Conservation (phyloP, 2,329 filamentous ascomycete species). For the Mollisia scopiformis region DNA sequence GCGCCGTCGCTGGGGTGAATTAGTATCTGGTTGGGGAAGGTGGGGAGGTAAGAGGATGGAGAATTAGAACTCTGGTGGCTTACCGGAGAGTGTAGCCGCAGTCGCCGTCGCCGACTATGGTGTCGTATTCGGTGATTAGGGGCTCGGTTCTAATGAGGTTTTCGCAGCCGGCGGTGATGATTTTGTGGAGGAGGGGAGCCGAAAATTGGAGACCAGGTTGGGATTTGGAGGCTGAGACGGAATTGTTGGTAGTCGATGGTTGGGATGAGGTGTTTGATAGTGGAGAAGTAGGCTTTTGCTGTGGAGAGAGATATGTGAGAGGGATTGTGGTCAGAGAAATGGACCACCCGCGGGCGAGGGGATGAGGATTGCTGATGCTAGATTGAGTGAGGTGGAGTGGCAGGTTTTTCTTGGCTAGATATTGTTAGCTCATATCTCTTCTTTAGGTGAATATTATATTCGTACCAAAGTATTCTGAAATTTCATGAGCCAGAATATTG, state of each 20-base stretch:
- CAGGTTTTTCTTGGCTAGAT: slow-evolving; percentile 23
- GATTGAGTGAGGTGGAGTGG: slow-evolving; percentile 26
- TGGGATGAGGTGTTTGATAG: slow-evolving; percentile 2
- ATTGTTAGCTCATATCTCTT: neutral
- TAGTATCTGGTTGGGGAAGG: too few species aligned
- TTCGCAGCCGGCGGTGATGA: slow-evolving; percentile 28
- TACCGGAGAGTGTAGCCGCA: slow-evolving; percentile 37
- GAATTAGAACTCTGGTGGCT: too few species aligned
- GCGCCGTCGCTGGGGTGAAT: too few species aligned
- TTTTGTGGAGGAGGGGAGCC: slow-evolving; percentile 21
- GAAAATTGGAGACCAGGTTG: slow-evolving; percentile 19
- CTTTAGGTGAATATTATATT: neutral
- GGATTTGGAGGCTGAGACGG: too few species aligned
- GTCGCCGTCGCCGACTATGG: slow-evolving; percentile 38
- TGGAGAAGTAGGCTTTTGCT: slow-evolving; percentile 12
- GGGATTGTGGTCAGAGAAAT: slow-evolving; percentile 29
- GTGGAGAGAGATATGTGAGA: slow-evolving; percentile 16
- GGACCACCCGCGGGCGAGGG: slow-evolving; percentile 27
- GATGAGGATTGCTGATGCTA: slow-evolving; percentile 22
- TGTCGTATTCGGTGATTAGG: slow-evolving; percentile 55
- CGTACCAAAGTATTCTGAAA: slow-evolving; percentile 29
- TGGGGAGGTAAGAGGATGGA: too few species aligned
- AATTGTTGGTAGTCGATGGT: slow-evolving; percentile 1
- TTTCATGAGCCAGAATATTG: slow-evolving; percentile 31
- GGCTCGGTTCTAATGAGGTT: slow-evolving; percentile 45